Base-by-base conservation (phyloP, 2,329 filamentous ascomycete species). In the Calycina marina region DNA sequence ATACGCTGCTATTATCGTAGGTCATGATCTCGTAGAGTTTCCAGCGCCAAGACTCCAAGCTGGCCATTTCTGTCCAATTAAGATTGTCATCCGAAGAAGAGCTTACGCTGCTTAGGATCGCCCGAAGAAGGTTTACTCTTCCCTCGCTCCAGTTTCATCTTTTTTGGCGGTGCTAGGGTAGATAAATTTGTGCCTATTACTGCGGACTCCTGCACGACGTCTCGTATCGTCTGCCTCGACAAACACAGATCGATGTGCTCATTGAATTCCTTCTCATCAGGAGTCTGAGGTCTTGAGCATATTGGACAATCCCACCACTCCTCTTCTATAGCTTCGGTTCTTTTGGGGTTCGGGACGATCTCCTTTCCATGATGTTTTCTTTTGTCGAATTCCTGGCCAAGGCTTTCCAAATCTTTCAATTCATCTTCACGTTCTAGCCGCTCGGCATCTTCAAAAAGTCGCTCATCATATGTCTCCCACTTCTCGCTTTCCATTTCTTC, bases 201-300 rank as follows among this genome's bases (percentile, higher is more conserved):
- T 11, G 37, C 35, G 12, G 40, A 46, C 30, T 65, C 65, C 36
- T 82, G 75, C 1, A 90, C 76, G 0, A 73, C 78, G 47, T 94
- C 83, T 28, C 77, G 77, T 46, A 98, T 96, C 0, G 84, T 82
- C 48, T 81, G 73, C 34, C 77, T 67, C 1, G 86, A 94, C 2
- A 98, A 66, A 53, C 90, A 98, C 6, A 80, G 69, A 52, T 98
- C 90, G 31, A 98, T 85, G 49, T 98, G 90, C 35, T 79, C 72
- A 44, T 98, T 98, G 57, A 96, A 93, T 1, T 59, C 60, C 28
- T 65, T 66, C 51, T 94, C 84, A 30, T 88, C 67, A 0, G 84
- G 70, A 1, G 62, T 49, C 48, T 94, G 86, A 0, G 82, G 76
- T 11, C 77, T 63, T n/a, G 61, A 58, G 53, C 90, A 98, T 27